Evolutionary conservation across 2,329 filamentous ascomycete species (phyloP).

Genomic region (Sporothrix brasiliensis): DNA sequence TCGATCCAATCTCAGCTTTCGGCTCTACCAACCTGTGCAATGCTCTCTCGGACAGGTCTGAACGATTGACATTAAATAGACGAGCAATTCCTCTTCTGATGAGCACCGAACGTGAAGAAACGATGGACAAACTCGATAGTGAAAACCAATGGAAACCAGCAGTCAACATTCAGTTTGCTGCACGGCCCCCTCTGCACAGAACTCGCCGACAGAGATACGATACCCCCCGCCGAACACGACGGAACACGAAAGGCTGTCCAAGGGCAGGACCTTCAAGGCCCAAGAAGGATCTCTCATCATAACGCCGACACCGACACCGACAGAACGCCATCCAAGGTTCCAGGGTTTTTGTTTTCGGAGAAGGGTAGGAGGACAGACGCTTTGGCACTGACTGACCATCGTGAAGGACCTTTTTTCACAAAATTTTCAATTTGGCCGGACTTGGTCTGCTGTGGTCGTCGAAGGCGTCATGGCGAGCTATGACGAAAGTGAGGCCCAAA

Average conservation of each 20-base stretch:
- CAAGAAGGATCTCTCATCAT: not conserved
- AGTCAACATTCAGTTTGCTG: too few relatives aligned
- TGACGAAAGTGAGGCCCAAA: too few relatives aligned
- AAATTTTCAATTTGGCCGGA: not conserved
- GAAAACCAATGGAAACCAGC: not conserved
- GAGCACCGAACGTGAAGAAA: too few relatives aligned
- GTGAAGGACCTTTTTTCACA: not conserved
- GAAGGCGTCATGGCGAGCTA: too few relatives aligned
- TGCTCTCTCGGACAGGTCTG: too few relatives aligned
- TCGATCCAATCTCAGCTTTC: not conserved
- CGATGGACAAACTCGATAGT: too few relatives aligned
- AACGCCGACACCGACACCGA: constrained; percentile 10
- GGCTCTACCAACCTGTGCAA: not conserved
- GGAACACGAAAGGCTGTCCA: not conserved
- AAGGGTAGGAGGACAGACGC: too few relatives aligned
- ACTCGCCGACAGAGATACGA: not conserved
- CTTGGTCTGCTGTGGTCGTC: not conserved
- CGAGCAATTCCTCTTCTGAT: not conserved
- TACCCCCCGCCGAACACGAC: not conserved
- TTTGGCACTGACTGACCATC: not conserved
- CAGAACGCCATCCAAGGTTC: not conserved
- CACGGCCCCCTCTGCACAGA: not conserved
- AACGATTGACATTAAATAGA: not conserved
- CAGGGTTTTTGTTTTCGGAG: too few relatives aligned
- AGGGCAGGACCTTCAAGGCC: not conserved